Evolutionary conservation across 768 basidiomycete species (phyloP).

Genomic region (Mycena albidolilacea): DNA sequence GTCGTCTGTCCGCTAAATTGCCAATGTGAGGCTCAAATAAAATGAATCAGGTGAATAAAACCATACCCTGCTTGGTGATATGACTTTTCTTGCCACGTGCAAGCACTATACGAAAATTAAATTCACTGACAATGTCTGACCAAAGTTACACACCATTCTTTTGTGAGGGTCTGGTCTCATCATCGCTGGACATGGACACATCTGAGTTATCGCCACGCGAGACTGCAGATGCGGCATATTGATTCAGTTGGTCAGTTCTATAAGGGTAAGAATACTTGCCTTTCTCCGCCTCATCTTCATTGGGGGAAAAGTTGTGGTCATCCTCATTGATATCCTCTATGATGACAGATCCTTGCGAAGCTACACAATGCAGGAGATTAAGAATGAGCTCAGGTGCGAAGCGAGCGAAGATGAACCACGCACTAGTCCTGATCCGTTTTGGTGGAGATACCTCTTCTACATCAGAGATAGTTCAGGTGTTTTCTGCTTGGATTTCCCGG

Average conservation of each 20-base stretch:
- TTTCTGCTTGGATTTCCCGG: not conserved
- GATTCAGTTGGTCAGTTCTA: not conserved
- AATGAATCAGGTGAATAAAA: not conserved
- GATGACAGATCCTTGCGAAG: not conserved
- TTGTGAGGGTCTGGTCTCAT: not conserved
- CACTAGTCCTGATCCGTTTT: not conserved
- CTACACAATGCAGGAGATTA: not conserved
- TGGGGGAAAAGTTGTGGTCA: not conserved
- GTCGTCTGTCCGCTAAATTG: not conserved
- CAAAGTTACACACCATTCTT: not conserved
- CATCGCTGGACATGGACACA: not conserved
- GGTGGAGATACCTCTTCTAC: not conserved
- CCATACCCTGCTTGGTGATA: not conserved
- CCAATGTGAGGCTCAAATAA: not conserved
- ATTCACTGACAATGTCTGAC: not conserved
- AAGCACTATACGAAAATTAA: not conserved
- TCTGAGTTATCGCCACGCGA: too few species aligned
- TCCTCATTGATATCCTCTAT: not conserved
- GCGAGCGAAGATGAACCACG: not conserved
- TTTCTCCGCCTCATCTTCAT: not conserved
- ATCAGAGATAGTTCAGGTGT: not conserved
- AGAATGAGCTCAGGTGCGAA: not conserved
- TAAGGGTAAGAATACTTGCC: not conserved
- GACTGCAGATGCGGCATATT: too few species aligned
- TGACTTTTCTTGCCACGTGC: not conserved